Conservation (phyloP, 1,284 basidiomycete genomes). For the Phlebopus sp. region DNA sequence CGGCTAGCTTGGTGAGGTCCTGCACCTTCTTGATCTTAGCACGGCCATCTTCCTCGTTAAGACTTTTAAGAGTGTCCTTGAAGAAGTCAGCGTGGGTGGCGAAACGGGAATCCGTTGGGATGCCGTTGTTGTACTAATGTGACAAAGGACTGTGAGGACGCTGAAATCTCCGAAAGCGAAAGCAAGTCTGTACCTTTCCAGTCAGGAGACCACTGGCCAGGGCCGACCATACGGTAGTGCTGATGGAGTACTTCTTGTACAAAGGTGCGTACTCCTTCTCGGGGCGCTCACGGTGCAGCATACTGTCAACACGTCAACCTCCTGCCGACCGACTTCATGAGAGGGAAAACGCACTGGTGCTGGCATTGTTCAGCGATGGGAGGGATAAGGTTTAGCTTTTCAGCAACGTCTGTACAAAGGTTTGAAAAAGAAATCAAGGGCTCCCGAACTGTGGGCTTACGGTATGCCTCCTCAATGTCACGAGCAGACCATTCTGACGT, state of each 20-base stretch:
- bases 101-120: constrained; percentile 57
- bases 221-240: constrained; percentile 60
- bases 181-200: constrained; percentile 38
- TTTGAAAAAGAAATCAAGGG: not conserved
- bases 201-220: constrained; percentile 54
- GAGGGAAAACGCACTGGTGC: constrained; percentile 34
- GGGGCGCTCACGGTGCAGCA: constrained; percentile 52
- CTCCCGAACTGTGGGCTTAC: constrained; percentile 21
- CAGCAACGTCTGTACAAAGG: constrained; percentile 42
- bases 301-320: constrained; percentile 18
- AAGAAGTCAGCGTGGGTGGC: constrained; percentile 51
- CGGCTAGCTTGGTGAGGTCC: constrained; percentile 47
- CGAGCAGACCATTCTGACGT: constrained; percentile 60
- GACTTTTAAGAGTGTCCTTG: constrained; percentile 36
- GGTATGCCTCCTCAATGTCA: constrained; percentile 52
- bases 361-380: constrained; percentile 64
- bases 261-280: constrained; percentile 56
- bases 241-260: constrained; percentile 39
- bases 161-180: not conserved
- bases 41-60: constrained; percentile 37
- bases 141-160: not conserved
- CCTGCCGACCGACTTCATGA: not conserved
- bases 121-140: constrained; percentile 37
- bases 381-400: constrained; percentile 53
- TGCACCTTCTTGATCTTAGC: constrained; percentile 54